These are phyloP conservation scores for Vachellia pachyceras DNA, from an alignment of 306 rosid genomes.

Conservation along the genomic window DNA sequence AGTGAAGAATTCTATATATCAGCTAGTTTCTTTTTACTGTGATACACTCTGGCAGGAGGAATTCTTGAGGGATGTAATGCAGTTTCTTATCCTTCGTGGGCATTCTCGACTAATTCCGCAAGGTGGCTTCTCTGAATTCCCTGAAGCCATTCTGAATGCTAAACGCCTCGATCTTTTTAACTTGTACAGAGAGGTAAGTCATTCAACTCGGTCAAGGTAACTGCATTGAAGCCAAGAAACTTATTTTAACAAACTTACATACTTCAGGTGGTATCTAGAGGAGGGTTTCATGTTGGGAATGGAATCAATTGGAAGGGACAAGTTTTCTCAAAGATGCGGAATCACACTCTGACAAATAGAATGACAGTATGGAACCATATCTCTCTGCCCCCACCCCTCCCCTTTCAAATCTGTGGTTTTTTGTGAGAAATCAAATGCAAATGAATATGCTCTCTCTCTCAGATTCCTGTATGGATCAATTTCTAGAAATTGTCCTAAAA, in stretches of 20 bases:
- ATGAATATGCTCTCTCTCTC: not conserved
- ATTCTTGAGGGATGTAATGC: conserved; percentile 94
- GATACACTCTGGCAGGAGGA: conserved; percentile 64
- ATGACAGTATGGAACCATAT: conserved; percentile 77
- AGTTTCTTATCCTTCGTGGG: conserved; percentile 87
- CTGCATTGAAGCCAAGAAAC: conserved; percentile 19
- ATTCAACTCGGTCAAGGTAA: conserved; percentile 27
- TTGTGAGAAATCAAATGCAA: conserved; percentile 8
- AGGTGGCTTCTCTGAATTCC: conserved; percentile 88
- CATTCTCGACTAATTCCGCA: conserved; percentile 91
- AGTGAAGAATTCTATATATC: not conserved
- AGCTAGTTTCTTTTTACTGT: not conserved
- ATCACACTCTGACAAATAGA: conserved; percentile 91
- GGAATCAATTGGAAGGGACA: conserved; percentile 99
- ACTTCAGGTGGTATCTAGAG: conserved; percentile 93
- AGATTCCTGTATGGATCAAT: conserved; percentile 3
- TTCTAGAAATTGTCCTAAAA: conserved; percentile 23
- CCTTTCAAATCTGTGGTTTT: conserved; percentile 10
- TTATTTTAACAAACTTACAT: conserved; percentile 16
- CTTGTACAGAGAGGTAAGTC: conserved; percentile 87
- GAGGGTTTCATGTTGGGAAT: conserved; percentile 97
- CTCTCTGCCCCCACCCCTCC: conserved; percentile 11
- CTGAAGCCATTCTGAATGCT: conserved; percentile 95
- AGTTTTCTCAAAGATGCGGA: conserved; percentile 97
- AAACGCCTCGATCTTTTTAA: conserved; percentile 97